Conservation (phyloP, 2,329 filamentous ascomycete species). For the Atkinsonella texensis region DNA sequence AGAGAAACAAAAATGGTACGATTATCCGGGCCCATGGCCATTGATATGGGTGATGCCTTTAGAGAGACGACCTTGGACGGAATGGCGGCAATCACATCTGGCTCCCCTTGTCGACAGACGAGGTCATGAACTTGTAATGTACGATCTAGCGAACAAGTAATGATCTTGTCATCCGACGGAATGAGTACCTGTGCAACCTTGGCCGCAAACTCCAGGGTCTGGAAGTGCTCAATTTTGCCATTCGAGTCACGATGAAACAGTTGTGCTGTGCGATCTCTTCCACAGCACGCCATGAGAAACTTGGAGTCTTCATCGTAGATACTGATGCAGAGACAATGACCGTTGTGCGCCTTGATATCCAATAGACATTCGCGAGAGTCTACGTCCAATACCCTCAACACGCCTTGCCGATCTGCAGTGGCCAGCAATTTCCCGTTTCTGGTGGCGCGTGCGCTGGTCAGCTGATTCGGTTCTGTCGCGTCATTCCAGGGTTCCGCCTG, state of each 20-base stretch:
- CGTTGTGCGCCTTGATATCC: conserved; percentile 74
- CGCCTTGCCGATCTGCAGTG: conserved; percentile 79
- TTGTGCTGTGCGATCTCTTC: conserved; percentile 84
- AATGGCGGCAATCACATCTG: conserved; percentile 61
- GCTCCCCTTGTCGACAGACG: conserved; percentile 53
- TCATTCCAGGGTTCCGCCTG: conserved; percentile 39
- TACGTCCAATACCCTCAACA: conserved; percentile 59
- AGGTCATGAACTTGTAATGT: conserved; percentile 75
- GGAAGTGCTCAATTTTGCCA: conserved; percentile 61
- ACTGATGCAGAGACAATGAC: conserved; percentile 72
- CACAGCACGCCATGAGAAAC: conserved; percentile 67
- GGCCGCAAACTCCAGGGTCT: conserved; percentile 87
- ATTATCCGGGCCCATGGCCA: conserved; percentile 56
- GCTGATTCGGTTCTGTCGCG: conserved; percentile 42
- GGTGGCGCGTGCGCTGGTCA: conserved; percentile 48
- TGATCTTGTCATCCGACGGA: conserved; percentile 60
- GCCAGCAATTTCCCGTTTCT: conserved; percentile 54
- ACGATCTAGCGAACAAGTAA: conserved; percentile 82
- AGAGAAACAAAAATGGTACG: conserved; percentile 47
- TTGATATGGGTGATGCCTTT: conserved; percentile 78
- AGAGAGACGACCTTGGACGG: conserved; percentile 67
- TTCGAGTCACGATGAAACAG: conserved; percentile 55
- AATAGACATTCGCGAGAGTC: conserved; percentile 48
- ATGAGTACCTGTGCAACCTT: conserved; percentile 66
- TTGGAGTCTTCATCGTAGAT: conserved; percentile 51